Evolutionary conservation across 2,329 filamentous ascomycete genomes (phyloP), one percentile per base, ranked within the genome.

Genomic region (Penicillium sp.): DNA sequence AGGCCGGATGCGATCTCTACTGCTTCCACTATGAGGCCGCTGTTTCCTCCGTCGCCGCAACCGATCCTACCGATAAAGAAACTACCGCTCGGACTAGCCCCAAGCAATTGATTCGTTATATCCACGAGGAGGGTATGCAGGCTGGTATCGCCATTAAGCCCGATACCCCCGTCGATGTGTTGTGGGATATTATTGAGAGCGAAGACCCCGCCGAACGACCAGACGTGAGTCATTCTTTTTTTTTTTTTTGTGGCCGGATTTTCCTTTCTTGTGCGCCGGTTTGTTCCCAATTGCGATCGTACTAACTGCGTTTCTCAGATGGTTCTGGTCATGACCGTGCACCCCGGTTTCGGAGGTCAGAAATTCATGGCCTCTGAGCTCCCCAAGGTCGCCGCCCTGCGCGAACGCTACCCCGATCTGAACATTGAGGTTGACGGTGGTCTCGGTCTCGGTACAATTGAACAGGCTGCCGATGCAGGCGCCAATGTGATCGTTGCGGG

Each of bases 1-100:
- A 89, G 52, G 94, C 92, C 59, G 94, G 94, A 53, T 97, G 92
- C 77, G 92, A 99, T 76, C 83, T 99, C n/a, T 99, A 99, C 82
- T 97, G 94, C 82, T 99, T 99, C 82, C 94, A 99, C 82, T 97
- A 97, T 78, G 94, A 99, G 79, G 94, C 94, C 27, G 94, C 94
- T 62, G 84, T 94, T 48, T 77, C 80, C 65, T 96, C 91, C 50
- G 90, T 89, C 43, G 91, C 90, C 36, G 92, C 92, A 68, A 91
- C 92, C 71, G 86, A 83, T 53, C 92, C 93, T 47, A 86, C 89
- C 66, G 84, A 82, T 55, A 82, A 79, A 53, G 86, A 85, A 15
- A 88, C 89, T 1, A 78, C 72, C 54, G 75, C 80, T 59, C 88
- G 86, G 74, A 97, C 93, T 2, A 92, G 78, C 69, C 93, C 94